Conservation (phyloP, 2,329 filamentous ascomycete species). For the Sarocladium brachiariae region DNA sequence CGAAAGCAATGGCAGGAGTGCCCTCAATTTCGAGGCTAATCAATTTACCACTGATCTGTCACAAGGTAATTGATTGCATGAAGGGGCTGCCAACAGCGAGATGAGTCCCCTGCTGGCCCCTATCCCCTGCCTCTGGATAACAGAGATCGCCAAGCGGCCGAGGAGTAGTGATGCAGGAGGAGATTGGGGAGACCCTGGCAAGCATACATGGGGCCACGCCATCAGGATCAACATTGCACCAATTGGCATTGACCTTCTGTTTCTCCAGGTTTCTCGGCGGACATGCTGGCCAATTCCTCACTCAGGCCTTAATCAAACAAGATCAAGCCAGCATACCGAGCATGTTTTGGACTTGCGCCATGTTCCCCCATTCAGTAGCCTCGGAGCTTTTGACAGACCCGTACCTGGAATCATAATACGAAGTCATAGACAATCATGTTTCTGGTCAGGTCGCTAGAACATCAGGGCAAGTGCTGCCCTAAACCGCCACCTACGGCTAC, state of each 20-base stretch:
- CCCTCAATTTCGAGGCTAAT: conserved; percentile 1
- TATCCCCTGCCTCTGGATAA: neutral
- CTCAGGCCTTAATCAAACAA: neutral
- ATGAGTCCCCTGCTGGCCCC: conserved; percentile 1
- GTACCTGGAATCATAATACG: no score
- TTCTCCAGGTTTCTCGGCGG: conserved; percentile 8
- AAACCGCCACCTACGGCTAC: no score
- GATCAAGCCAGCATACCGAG: neutral
- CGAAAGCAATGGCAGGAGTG: neutral
- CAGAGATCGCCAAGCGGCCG: conserved; percentile 5
- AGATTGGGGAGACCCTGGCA: conserved; percentile 8
- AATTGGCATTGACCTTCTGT: conserved; percentile 3
- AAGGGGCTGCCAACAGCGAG: neutral
- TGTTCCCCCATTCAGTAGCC: neutral
- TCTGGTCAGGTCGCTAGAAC: no score
- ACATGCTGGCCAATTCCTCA: conserved; percentile 7
- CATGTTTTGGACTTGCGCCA: neutral
- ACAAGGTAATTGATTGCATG: conserved; percentile 2
- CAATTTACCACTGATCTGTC: neutral
- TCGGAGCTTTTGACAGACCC: neutral
- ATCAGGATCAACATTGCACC: conserved; percentile 5
- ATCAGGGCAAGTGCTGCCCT: no score
- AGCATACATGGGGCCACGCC: neutral
- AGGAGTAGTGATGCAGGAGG: conserved; percentile 6
- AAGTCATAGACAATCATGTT: no score